A percentile compares a stretch with the other conserved stretches of the same genome.
Evolutionary conservation across 2,329 filamentous ascomycete genomes (phyloP).

Genomic region (Ophiostoma fasciatum): DNA sequence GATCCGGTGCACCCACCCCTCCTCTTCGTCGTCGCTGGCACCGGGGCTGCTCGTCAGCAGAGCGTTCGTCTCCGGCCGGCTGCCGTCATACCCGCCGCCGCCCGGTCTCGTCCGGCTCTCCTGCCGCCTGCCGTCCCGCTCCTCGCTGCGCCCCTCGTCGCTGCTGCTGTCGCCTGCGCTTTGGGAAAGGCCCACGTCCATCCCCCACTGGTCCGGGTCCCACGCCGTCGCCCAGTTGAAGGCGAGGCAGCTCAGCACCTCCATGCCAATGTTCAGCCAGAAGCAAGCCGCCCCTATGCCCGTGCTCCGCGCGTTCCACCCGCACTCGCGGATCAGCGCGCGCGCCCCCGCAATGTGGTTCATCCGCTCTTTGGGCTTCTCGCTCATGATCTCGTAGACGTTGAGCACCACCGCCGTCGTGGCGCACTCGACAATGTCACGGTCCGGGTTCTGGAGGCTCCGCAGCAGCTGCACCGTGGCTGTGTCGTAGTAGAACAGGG

Average conservation of each 20-base stretch:
- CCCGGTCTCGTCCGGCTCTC: no score
- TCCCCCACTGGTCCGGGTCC: conserved; percentile 81
- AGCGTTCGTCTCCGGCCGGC: no score
- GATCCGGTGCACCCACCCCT: conserved; percentile 78
- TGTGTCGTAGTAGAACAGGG: conserved; percentile 70
- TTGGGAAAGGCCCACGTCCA: conserved; percentile 55
- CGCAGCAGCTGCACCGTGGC: conserved; percentile 66
- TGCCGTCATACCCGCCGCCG: no score
- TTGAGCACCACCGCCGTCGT: conserved; percentile 79
- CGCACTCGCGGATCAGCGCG: conserved; percentile 76
- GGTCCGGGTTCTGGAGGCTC: conserved; percentile 67
- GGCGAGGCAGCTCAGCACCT: conserved; percentile 74
- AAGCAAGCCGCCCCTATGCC: conserved; percentile 82
- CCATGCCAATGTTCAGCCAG: conserved; percentile 85
- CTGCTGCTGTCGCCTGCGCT: background rate
- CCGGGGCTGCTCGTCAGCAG: no score
- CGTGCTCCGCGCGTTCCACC: conserved; percentile 66
- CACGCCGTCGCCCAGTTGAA: conserved; percentile 79
- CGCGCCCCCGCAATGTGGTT: conserved; percentile 77
- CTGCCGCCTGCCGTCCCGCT: no score
- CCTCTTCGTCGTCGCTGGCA: conserved; percentile 43
- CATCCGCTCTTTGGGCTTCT: conserved; percentile 65
- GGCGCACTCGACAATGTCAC: conserved; percentile 72
- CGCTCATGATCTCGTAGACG: conserved; percentile 86
- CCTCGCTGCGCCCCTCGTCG: no score